Percentiles rank a stretch among this genome's conserved stretches.
phyloP scores from a whole-genome alignment of 352 stramenopile species.

The Phytophthora sansomeana region DNA sequence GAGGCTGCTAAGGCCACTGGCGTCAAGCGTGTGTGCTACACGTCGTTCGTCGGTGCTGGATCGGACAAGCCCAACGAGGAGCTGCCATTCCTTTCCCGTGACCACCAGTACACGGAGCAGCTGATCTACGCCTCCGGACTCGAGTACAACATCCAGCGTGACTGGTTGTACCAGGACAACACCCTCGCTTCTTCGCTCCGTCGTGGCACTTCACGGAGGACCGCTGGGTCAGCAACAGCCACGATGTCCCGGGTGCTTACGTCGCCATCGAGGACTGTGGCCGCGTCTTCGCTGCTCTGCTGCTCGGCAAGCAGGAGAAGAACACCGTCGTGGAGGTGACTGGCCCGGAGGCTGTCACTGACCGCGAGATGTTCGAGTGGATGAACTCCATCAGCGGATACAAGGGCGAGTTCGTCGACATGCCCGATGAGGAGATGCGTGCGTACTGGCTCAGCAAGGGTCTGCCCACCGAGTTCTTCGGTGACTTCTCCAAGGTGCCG shows the following conservation, averaged over 20 bases:
- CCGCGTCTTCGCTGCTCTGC: slow-evolving; percentile 26
- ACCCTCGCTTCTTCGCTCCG: slow-evolving; percentile 29
- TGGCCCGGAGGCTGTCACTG: slow-evolving; percentile 15
- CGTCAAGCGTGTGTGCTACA: slow-evolving; percentile 31
- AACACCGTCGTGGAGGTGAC: slow-evolving; percentile 30
- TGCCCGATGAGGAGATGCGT: slow-evolving; percentile 19
- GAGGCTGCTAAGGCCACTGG: slow-evolving; percentile 20
- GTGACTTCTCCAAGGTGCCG: slow-evolving; percentile 32
- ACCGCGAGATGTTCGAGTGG: slow-evolving; percentile 27
- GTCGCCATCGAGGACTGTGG: slow-evolving; percentile 28
- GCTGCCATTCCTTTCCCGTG: slow-evolving; percentile 24
- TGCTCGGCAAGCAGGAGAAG: slow-evolving; percentile 30
- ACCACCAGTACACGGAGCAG: slow-evolving; percentile 31
- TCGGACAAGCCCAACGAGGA: slow-evolving; percentile 22
- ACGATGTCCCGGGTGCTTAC: slow-evolving; percentile 16
- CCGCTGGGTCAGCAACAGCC: slow-evolving; percentile 28
- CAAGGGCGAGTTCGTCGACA: slow-evolving; percentile 30
- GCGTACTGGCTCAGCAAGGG: slow-evolving; percentile 29
- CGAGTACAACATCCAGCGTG: slow-evolving; percentile 37
- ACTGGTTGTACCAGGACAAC: slow-evolving; percentile 34
- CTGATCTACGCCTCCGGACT: slow-evolving; percentile 30
- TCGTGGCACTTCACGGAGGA: slow-evolving; percentile 35
- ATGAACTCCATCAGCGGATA: slow-evolving; percentile 32
- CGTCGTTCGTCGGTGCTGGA: slow-evolving; percentile 23
- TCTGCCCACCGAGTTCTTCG: slow-evolving; percentile 30